A percentile compares a stretch with the other conserved stretches of the same genome.
Conservation (phyloP, 2,329 filamentous ascomycete genomes). For the Massarina eburnea region DNA sequence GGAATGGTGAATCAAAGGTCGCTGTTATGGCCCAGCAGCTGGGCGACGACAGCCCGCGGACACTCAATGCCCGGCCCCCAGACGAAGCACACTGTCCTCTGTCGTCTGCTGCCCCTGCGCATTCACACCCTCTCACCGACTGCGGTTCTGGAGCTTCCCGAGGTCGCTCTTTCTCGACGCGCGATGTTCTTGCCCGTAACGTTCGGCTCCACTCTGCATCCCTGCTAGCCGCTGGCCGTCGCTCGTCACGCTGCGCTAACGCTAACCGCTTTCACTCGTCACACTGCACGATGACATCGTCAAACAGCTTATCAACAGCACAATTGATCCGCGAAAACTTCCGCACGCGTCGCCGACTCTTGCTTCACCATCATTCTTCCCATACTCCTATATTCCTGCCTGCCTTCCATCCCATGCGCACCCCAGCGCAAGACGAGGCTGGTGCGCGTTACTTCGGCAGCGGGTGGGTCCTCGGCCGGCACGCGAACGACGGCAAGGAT, state of each 20-base stretch:
- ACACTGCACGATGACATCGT: background rate
- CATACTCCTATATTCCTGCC: no score
- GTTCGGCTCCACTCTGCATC: conserved; percentile 3
- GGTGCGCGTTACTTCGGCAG: no score
- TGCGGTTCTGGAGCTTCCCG: background rate
- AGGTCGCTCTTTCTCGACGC: background rate
- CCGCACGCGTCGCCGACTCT: background rate
- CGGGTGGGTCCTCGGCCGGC: background rate
- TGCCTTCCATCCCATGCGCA: no score
- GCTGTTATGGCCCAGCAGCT: background rate
- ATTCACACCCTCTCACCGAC: background rate
- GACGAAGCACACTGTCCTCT: background rate
- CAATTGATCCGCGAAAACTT: background rate
- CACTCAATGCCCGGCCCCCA: background rate
- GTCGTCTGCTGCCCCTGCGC: background rate
- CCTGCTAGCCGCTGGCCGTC: conserved; percentile 1
- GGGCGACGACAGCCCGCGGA: conserved; percentile 2
- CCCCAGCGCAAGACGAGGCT: no score
- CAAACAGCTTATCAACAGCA: background rate
- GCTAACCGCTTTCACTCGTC: background rate
- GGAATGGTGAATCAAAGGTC: background rate
- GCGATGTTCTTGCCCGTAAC: conserved; percentile 1
- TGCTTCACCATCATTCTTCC: no score
- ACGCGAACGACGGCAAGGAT: background rate
- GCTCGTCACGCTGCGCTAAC: background rate